Percentiles rank a stretch among this genome's conserved stretches.
Conservation (phyloP, 106 monocot genomes). For the Apostasia ramifera region DNA sequence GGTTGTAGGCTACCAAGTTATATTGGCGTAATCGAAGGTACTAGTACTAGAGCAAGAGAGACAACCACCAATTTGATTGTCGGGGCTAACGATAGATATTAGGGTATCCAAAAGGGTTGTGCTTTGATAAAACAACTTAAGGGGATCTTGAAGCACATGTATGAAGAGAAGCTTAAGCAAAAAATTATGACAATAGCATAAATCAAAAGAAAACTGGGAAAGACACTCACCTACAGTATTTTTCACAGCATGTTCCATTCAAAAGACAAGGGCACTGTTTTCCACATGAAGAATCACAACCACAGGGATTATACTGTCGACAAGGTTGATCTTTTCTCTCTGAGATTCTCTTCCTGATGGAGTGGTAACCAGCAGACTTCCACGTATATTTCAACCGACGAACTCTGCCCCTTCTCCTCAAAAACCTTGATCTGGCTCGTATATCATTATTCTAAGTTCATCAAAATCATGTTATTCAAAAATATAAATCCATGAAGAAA, state of each 20-base stretch:
- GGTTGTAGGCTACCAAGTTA: too few species aligned
- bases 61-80: too few species aligned
- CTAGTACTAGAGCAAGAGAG: too few species aligned
- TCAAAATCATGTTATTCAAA: background rate
- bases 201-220: constrained; percentile 1
- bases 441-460: constrained; percentile 53
- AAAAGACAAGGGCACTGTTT: constrained; percentile 88
- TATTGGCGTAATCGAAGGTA: too few species aligned
- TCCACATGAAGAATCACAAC: constrained; percentile 86
- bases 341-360: constrained; percentile 84
- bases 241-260: constrained; percentile 97
- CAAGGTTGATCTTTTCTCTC: constrained; percentile 98
- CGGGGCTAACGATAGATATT: too few species aligned
- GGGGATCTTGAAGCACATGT: background rate
- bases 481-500: background rate
- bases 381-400: constrained; percentile 93
- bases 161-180: constrained; percentile 1
- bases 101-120: too few species aligned
- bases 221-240: constrained; percentile 80
- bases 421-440: constrained; percentile 77
- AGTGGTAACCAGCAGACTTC: constrained; percentile 97
- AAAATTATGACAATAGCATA: background rate
- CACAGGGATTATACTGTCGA: constrained; percentile 92
- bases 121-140: too few species aligned
- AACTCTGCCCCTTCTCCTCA: constrained; percentile 90